Evolutionary conservation across 257 asterid species (phyloP), one percentile per base, ranked within the genome.

Genomic region (Scutellaria minor): DNA sequence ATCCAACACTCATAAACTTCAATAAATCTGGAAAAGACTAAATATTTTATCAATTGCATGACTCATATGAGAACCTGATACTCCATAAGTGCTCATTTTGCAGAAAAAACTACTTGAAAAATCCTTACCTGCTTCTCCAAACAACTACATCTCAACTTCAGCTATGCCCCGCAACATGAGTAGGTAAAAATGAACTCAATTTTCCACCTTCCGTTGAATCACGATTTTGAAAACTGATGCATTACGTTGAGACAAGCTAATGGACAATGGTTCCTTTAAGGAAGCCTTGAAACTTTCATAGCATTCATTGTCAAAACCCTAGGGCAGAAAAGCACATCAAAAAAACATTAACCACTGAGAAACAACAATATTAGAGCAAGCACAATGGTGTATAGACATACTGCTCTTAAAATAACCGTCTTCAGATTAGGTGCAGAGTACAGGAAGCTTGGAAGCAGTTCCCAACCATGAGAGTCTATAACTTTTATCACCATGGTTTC

Each of bases 371-470:
- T 58, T 58, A 45, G 35, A 11, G 15, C 14, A 57, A 57, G 18
- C 42, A 52, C 61, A 18, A 45, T 6, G 48, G 22, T 40, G 9
- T 46, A 8, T 9, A 5, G 15, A 48, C 64, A 48, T 74, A 74
- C 78, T 9, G 6, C 37, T 75, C n/a, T 14, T 1, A 58, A 3
- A 9, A 46, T 10, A 59, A 75, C 10, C 9, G 8, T 41, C 66
- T 40, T 24, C 13, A 75, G 74, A 48, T 66, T 75, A 46, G 74
- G 79, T n/a, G 79, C 62, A 57, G 40, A 47, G 7, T 47, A 13
- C 1, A 75, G 62, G 2, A 75, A 37, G 64, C 18, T 12, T 1
- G 70, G 41, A 39, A 75, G 60, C 48, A 75, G 20, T 37, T 47
- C 55, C 74, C 79, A 66, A 18, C 40, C 74, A 59, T 20, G 4